A percentile compares a stretch with the other conserved stretches of the same genome.
Conservation (phyloP, 108 stramenopile genomes). For the Nitzschia palea region DNA sequence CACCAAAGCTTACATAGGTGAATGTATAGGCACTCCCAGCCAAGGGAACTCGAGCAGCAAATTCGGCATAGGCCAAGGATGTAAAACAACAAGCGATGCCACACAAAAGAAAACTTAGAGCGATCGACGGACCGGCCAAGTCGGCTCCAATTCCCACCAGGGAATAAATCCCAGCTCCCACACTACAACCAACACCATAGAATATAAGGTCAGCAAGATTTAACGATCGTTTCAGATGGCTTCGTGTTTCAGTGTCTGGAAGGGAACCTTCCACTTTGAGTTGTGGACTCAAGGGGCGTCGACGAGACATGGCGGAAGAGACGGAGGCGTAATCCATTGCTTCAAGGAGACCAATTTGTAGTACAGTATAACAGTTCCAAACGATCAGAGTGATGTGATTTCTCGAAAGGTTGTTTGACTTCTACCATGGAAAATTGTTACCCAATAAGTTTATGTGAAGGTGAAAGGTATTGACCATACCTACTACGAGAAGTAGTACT, state of each 20-base stretch:
- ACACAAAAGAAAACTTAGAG: constrained; percentile 46
- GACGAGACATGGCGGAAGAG: constrained; percentile 9
- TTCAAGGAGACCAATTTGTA: too few species aligned
- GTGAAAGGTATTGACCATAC: too few species aligned
- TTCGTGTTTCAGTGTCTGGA: neutral
- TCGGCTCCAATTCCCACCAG: constrained; percentile 57
- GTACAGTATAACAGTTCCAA: too few species aligned
- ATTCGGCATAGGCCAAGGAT: constrained; percentile 53
- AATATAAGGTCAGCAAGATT: constrained; percentile 45
- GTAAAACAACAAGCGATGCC: constrained; percentile 58
- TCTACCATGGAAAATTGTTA: too few species aligned
- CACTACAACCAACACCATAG: constrained; percentile 60
- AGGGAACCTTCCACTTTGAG: neutral
- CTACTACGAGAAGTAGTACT: too few species aligned
- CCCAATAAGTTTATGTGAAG: too few species aligned
- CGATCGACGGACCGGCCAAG: constrained; percentile 53
- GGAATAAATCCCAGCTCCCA: constrained; percentile 64
- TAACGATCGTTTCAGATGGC: constrained; percentile 38
- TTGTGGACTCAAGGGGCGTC: constrained; percentile 1
- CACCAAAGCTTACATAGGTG: constrained; percentile 57
- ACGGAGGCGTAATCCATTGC: constrained; percentile 10
- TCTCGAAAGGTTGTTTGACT: too few species aligned
- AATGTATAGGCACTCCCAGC: constrained; percentile 65
- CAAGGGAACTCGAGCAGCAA: constrained; percentile 51
- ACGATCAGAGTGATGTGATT: too few species aligned